A percentile compares a stretch with the other conserved stretches of the same genome.
phyloP scores from a whole-genome alignment of 139 green algal species.

The Raphidocelis subcapitata region DNA sequence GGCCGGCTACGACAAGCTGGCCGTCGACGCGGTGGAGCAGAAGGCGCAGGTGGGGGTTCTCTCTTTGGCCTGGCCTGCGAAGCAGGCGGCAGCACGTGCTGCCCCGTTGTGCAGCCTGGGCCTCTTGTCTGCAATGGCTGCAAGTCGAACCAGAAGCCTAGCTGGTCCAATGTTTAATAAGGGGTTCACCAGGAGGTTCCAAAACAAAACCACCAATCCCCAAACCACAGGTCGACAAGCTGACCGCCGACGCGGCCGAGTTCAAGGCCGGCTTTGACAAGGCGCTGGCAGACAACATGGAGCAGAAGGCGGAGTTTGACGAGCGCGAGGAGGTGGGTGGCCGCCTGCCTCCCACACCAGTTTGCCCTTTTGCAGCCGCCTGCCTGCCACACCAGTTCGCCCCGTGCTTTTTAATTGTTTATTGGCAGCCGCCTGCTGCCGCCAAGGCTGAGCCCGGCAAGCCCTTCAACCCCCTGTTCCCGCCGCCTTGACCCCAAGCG shows the following conservation, averaged over 20 bases:
- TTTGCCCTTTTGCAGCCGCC: neutral
- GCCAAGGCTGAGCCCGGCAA: too few relatives aligned
- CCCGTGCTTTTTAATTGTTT: neutral
- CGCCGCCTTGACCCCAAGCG: too few relatives aligned
- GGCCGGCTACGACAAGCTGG: slow-evolving; percentile 9
- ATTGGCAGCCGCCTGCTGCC: neutral
- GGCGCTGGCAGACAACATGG: slow-evolving; percentile 5
- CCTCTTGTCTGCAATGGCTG: too few relatives aligned
- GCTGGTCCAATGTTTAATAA: too few relatives aligned
- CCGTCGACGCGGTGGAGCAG: neutral
- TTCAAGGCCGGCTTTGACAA: slow-evolving; percentile 34
- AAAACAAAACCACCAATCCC: too few relatives aligned
- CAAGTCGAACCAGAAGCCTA: too few relatives aligned
- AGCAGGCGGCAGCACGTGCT: too few relatives aligned
- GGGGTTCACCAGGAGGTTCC: too few relatives aligned
- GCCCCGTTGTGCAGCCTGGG: too few relatives aligned
- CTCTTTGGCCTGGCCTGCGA: neutral
- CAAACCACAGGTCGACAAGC: slow-evolving; percentile 4
- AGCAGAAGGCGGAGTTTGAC: slow-evolving; percentile 30
- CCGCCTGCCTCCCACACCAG: neutral
- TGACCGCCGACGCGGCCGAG: slow-evolving; percentile 15
- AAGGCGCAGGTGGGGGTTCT: slow-evolving; percentile 17
- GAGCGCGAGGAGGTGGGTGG: neutral
- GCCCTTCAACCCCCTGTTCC: too few relatives aligned
- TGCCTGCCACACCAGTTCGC: too few relatives aligned